Evolutionary conservation across 2,329 filamentous ascomycete species (phyloP).

Genomic region (Exophiala bonariae): DNA sequence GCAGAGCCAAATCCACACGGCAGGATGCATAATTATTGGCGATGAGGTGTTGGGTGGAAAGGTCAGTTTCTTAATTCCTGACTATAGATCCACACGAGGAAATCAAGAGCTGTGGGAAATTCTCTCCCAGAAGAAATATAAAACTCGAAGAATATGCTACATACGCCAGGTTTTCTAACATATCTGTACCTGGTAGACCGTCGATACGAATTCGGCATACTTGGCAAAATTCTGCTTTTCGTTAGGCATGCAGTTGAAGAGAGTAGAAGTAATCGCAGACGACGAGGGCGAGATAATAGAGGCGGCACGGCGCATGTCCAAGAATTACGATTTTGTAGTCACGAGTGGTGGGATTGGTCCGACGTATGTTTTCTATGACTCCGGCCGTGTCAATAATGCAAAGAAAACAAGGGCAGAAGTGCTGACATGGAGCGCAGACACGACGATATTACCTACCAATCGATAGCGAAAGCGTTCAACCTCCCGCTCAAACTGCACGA

Average conservation of each 20-base stretch:
- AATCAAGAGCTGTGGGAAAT: too few species aligned
- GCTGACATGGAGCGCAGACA: too few species aligned
- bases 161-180: constrained; percentile 1
- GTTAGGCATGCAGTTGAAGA: constrained; percentile 69
- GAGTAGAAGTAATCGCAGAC: constrained; percentile 90
- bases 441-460: constrained; percentile 96
- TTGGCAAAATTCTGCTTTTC: constrained; percentile 67
- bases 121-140: too few species aligned
- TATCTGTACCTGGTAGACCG: constrained; percentile 47
- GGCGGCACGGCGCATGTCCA: constrained; percentile 81
- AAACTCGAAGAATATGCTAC: too few species aligned
- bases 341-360: constrained; percentile 95
- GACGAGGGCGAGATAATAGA: constrained; percentile 89
- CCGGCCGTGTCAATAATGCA: neutral
- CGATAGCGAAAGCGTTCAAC: constrained; percentile 85
- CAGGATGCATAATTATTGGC: constrained; percentile 92
- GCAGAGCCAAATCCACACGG: constrained; percentile 74
- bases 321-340: constrained; percentile 88
- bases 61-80: constrained; percentile 56
- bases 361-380: constrained; percentile 61
- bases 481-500: constrained; percentile 76
- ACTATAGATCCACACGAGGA: too few species aligned
- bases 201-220: constrained; percentile 66
- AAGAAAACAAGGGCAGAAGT: too few species aligned
- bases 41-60: constrained; percentile 88